These are phyloP conservation scores for Psophocarpus tetragonolobus DNA, from an alignment of 306 rosid genomes.

Conservation along the genomic window DNA sequence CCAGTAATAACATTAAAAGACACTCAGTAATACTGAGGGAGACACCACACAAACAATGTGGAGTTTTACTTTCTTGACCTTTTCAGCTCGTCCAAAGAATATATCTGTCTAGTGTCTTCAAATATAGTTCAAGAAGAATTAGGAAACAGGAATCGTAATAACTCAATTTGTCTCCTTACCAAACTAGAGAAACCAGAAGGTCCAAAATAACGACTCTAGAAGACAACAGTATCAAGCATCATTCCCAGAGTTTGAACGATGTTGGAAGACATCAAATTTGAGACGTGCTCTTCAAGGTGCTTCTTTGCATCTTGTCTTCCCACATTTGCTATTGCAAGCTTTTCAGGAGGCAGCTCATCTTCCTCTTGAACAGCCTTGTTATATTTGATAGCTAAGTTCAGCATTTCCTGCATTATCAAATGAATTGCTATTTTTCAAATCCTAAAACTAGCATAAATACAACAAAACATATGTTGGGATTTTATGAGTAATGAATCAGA, in stretches of 20 bases:
- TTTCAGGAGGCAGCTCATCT: conserved; percentile 89
- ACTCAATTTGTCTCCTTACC: neutral
- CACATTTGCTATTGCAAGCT: conserved; percentile 91
- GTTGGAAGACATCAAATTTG: conserved; percentile 93
- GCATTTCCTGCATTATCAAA: conserved; percentile 72
- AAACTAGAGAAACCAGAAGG: neutral
- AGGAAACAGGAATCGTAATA: neutral
- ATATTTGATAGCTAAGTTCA: conserved; percentile 71
- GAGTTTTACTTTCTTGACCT: conserved; percentile 52
- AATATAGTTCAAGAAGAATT: conserved; percentile 8
- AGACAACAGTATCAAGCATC: conserved; percentile 94
- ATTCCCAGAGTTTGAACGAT: conserved; percentile 89
- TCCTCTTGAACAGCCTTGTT: conserved; percentile 97
- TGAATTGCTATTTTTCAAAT: neutral
- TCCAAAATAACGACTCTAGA: conserved; percentile 44
- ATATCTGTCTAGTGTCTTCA: conserved; percentile 34
- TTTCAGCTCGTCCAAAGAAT: conserved; percentile 46
- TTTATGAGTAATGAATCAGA: neutral
- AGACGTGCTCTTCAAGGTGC: conserved; percentile 94
- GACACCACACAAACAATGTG: conserved; percentile 9
- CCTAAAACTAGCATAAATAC: neutral
- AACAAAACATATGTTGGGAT: neutral
- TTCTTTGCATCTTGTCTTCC: conserved; percentile 97
- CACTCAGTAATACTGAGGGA: neutral
- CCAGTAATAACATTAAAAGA: neutral